Conservation (phyloP, 2,329 filamentous ascomycete genomes). For the Immersiporthe knoxdaviesiana region DNA sequence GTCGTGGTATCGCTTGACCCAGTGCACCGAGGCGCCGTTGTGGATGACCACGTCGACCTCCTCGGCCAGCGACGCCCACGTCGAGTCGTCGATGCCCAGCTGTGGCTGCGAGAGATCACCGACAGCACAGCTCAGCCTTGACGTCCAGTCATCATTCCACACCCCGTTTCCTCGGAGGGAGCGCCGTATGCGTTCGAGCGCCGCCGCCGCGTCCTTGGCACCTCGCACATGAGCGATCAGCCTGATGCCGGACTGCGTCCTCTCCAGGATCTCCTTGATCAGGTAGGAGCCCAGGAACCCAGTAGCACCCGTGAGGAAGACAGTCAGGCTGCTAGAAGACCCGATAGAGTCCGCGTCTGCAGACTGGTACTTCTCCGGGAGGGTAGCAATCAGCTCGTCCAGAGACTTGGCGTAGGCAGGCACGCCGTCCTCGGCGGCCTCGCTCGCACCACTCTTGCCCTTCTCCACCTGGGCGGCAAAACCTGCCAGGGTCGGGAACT, state of each 20-base stretch:
- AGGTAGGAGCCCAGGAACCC: conserved; percentile 88
- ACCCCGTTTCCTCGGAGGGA: conserved; percentile 78
- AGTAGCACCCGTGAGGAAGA: conserved; percentile 87
- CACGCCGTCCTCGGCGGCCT: conserved; percentile 42
- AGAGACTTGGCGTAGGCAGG: conserved; percentile 55
- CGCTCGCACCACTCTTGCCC: conserved; percentile 20
- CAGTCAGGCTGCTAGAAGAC: conserved; percentile 49
- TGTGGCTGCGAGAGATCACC: conserved; percentile 75
- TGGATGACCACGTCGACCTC: conserved; percentile 76
- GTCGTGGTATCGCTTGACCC: conserved; percentile 77
- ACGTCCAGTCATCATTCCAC: conserved; percentile 71
- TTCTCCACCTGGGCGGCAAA: conserved; percentile 57
- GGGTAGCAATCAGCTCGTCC: conserved; percentile 47
- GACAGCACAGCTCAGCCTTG: conserved; percentile 66
- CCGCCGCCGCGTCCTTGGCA: conserved; percentile 63
- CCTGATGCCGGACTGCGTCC: conserved; percentile 55
- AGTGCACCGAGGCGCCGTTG: conserved; percentile 82
- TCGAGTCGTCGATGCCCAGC: conserved; percentile 69
- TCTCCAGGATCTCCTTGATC: conserved; percentile 71
- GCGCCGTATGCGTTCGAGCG: conserved; percentile 65
- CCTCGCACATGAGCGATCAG: conserved; percentile 76
- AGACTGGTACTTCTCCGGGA: conserved; percentile 40
- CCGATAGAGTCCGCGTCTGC: conserved; percentile 35
- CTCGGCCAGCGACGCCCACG: conserved; percentile 67
- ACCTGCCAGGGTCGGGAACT: conserved; percentile 56